Conservation (phyloP, 768 basidiomycete species). For the Phlebiopsis flavidoalba region DNA sequence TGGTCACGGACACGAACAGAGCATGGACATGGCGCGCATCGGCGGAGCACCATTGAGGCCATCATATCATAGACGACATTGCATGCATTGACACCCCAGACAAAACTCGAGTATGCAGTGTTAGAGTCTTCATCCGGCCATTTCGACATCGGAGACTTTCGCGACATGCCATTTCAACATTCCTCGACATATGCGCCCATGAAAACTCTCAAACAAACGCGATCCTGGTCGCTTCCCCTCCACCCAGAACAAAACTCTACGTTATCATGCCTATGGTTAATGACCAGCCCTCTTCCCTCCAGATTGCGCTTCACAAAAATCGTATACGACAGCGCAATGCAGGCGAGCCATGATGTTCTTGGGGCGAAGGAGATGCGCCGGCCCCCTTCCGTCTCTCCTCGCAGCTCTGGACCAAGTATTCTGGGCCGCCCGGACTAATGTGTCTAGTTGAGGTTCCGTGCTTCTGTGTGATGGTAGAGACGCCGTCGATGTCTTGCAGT, state of each 20-base stretch:
- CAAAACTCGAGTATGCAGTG: background rate
- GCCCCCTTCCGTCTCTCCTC: constrained; percentile 42
- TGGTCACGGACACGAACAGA: constrained; percentile 42
- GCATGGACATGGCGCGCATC: constrained; percentile 31
- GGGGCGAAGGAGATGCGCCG: constrained; percentile 2
- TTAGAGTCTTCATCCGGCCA: background rate
- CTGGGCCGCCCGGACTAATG: constrained; percentile 12
- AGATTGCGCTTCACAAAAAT: constrained; percentile 12
- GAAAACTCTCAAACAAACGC: constrained; percentile 66
- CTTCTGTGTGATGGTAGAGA: constrained; percentile 11
- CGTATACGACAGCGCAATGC: constrained; percentile 22
- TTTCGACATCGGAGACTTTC: background rate
- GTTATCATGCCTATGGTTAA: background rate
- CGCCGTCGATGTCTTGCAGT: constrained; percentile 30
- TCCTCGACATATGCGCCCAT: constrained; percentile 58
- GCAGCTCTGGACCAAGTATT: constrained; percentile 71
- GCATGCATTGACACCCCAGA: background rate
- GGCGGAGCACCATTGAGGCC: constrained; percentile 34
- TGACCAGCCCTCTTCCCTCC: constrained; percentile 5
- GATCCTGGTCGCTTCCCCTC: constrained; percentile 50
- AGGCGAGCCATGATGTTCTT: background rate
- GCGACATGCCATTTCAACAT: constrained; percentile 28
- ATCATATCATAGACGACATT: background rate
- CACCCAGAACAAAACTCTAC: constrained; percentile 60
- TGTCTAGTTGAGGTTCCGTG: background rate